These are phyloP conservation scores for Ceratocystis ficicola DNA, from an alignment of 2,329 filamentous ascomycete genomes.

Conservation along the genomic window DNA sequence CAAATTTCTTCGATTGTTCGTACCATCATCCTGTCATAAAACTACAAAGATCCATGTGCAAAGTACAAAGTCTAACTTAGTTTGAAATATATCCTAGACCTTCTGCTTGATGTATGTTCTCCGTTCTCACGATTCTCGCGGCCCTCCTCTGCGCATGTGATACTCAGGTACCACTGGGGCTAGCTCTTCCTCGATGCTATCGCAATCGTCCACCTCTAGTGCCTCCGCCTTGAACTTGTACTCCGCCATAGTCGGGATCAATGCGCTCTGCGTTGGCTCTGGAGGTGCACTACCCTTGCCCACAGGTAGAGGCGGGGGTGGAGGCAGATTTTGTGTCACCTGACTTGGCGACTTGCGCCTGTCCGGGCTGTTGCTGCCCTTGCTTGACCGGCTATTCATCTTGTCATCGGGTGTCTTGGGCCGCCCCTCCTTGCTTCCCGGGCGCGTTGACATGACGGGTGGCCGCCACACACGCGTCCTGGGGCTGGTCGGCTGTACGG, in stretches of 20 bases:
- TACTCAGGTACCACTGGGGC: slow-evolving; percentile 16
- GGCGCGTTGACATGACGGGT: slow-evolving; percentile 11
- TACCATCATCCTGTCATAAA: slow-evolving; percentile 3
- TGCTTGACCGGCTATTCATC: not conserved
- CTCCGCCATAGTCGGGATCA: slow-evolving; percentile 18
- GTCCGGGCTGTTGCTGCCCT: not conserved
- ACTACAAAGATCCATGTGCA: not conserved
- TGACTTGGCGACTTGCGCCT: not conserved
- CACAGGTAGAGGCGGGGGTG: slow-evolving; percentile 3
- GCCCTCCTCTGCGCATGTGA: slow-evolving; percentile 3
- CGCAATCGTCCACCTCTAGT: slow-evolving; percentile 16
- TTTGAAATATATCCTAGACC: too few species aligned
- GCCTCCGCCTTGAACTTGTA: slow-evolving; percentile 2
- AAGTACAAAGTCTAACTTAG: not conserved
- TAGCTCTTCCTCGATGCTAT: slow-evolving; percentile 7
- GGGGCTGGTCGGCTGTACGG: not conserved
- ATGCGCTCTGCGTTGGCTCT: slow-evolving; percentile 19
- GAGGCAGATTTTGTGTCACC: not conserved
- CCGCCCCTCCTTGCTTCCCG: slow-evolving; percentile 7
- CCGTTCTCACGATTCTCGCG: not conserved
- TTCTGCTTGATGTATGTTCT: too few species aligned
- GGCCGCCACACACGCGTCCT: slow-evolving; percentile 13
- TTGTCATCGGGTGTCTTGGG: slow-evolving; percentile 2
- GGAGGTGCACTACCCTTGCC: slow-evolving; percentile 17
- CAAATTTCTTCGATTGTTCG: not conserved